Evolutionary conservation across 306 rosid genomes (phyloP), one percentile per base, ranked within the genome.

Genomic region (Vicia faba): DNA sequence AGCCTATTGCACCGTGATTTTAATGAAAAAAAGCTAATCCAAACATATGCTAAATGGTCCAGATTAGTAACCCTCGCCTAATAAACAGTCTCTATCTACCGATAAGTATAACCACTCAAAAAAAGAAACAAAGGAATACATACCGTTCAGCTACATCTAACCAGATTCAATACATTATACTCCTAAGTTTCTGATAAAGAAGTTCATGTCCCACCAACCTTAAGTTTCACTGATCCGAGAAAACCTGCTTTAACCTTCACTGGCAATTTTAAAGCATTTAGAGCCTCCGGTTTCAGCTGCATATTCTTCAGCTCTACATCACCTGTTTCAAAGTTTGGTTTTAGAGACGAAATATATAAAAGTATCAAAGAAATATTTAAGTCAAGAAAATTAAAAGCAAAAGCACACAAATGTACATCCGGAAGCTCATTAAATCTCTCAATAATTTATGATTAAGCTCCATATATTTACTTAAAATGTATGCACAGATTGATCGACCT

Each of bases 271-370:
- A 93, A 82, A 57, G 91, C 97, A 82, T 90, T 93, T 38, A 93
- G 87, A 66, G 99, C 99, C 87, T 93, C 99, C 3, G 99, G 99
- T 87, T 93, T 93, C 75, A 93, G 77, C 90, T 93, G 99, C 99
- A 93, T 93, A 77, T 93, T 93, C 74, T 83, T 90, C 75, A 93
- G 91, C 96, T 90, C 99, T 58, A 93, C 99, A 84, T 93, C 87
- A 43, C 99, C 99, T 93, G 85, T 79, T 83, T 72, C 73, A 56
- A 61, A 71, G 67, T n/a, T n/a, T n/a, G n/a, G n/a, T n/a, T n/a
- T n/a, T n/a, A n/a, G n/a, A n/a, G n/a, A n/a, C n/a, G n/a, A n/a
- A n/a, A n/a, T n/a, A n/a, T n/a, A n/a, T n/a, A n/a, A n/a, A n/a
- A n/a, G n/a, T n/a, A n/a, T n/a, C n/a, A n/a, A n/a, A n/a, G n/a